Evolutionary conservation across 495 filamentous ascomycete genomes (phyloP).

Genomic region (Haplographium delicatum): DNA sequence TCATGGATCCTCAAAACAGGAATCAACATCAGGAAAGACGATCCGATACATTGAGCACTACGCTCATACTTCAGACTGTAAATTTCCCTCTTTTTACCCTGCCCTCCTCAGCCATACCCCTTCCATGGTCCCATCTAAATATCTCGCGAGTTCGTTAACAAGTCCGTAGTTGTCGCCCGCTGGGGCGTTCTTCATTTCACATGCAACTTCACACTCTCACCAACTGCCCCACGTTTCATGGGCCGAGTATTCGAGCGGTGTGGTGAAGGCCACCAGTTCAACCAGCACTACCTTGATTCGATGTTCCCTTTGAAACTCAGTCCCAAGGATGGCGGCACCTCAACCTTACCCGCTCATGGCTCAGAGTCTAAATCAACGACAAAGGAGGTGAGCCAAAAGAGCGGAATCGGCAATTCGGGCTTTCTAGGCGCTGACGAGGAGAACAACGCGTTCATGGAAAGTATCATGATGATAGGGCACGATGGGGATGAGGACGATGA

Average conservation of each 20-base stretch:
- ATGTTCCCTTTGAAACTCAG: slow-evolving; percentile 60
- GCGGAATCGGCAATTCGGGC: slow-evolving; percentile 11
- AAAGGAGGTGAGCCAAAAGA: not conserved
- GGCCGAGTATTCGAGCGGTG: slow-evolving; percentile 68
- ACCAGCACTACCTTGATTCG: slow-evolving; percentile 73
- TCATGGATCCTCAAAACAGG: not conserved
- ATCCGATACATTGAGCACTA: slow-evolving; percentile 83
- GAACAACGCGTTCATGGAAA: slow-evolving; percentile 53
- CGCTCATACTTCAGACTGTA: slow-evolving; percentile 67
- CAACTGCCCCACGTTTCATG: slow-evolving; percentile 51
- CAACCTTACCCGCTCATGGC: not conserved
- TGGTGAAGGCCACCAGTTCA: slow-evolving; percentile 67
- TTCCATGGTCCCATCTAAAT: too few relatives aligned
- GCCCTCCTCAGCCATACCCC: too few relatives aligned
- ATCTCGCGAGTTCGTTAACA: too few relatives aligned
- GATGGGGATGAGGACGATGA: slow-evolving; percentile 1
- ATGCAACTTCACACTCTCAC: slow-evolving; percentile 24
- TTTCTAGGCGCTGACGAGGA: slow-evolving; percentile 12
- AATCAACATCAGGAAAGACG: slow-evolving; percentile 32
- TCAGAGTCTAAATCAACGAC: not conserved
- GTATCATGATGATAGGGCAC: slow-evolving; percentile 31
- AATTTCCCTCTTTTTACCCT: too few relatives aligned
- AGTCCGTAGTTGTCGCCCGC: slow-evolving; percentile 66
- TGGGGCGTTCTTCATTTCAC: slow-evolving; percentile 72
- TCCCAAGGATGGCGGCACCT: slow-evolving; percentile 19